Conservation (phyloP, 306 rosid species). For the Carpinus viminea region DNA sequence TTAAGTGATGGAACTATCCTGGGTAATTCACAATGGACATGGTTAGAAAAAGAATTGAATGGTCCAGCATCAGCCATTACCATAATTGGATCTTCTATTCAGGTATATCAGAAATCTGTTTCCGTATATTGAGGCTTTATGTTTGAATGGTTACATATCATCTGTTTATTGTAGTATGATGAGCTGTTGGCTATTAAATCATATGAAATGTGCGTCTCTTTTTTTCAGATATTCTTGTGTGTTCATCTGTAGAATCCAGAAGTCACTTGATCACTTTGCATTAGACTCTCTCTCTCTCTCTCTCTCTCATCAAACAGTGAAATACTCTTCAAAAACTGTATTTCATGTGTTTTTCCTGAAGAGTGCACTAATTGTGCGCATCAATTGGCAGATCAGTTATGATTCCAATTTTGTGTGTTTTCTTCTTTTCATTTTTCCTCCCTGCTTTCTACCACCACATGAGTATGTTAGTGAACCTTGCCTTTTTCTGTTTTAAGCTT, state of each 20-base stretch:
- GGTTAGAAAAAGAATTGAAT: conserved; percentile 73
- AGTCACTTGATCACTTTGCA: neutral
- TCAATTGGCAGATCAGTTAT: neutral
- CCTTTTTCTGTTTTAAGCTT: neutral
- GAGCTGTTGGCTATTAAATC: neutral
- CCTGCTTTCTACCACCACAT: neutral
- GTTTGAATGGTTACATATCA: neutral
- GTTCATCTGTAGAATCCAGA: neutral
- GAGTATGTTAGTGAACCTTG: neutral
- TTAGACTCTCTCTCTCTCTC: neutral
- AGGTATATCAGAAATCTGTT: conserved; percentile 37
- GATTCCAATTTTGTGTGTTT: neutral
- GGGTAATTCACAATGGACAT: conserved; percentile 71
- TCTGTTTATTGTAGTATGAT: neutral
- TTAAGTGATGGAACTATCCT: conserved; percentile 74
- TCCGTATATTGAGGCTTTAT: neutral
- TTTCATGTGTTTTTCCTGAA: too few species aligned
- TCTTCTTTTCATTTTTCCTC: neutral
- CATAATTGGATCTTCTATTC: conserved; percentile 76
- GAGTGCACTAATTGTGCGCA: too few species aligned
- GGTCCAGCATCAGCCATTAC: conserved; percentile 65
- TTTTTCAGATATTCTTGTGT: neutral
- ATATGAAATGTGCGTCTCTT: neutral
- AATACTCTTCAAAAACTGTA: too few species aligned
- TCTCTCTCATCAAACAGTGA: neutral